A percentile compares a stretch with the other conserved stretches of the same genome.
Evolutionary conservation across 345 rosid species (phyloP).

Genomic region (Salix brachista): DNA sequence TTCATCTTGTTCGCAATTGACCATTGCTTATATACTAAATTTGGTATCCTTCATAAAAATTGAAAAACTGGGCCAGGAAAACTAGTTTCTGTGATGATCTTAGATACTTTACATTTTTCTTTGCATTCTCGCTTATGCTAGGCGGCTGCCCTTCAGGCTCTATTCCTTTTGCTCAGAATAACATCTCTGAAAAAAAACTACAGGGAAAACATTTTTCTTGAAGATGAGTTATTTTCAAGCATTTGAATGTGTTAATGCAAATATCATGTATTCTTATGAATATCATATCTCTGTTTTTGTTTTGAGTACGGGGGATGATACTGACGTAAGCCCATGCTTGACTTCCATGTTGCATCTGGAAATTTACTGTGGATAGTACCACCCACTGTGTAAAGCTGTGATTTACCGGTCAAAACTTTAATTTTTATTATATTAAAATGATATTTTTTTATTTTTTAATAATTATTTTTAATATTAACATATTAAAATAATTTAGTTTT

Average conservation of each 20-base stretch:
- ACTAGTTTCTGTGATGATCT: not conserved
- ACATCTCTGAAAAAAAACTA: not conserved
- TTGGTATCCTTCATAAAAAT: constrained; percentile 1
- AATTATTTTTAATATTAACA: no score
- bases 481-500: no score
- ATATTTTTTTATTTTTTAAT: no score
- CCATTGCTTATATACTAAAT: not conserved
- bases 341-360: not conserved
- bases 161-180: not conserved
- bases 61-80: not conserved
- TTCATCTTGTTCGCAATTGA: not conserved
- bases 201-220: not conserved
- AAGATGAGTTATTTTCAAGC: not conserved
- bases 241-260: not conserved
- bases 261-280: not conserved
- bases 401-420: not conserved
- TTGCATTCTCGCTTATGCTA: not conserved
- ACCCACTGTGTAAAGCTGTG: not conserved
- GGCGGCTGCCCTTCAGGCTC: not conserved
- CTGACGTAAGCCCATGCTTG: not conserved
- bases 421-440: no score
- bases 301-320: not conserved
- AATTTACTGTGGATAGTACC: not conserved
- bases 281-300: not conserved
- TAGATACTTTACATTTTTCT: not conserved